A percentile compares a stretch with the other conserved stretches of the same genome.
Conservation (phyloP, 176 grass and related monocot species). For the Pharus latifolius region DNA sequence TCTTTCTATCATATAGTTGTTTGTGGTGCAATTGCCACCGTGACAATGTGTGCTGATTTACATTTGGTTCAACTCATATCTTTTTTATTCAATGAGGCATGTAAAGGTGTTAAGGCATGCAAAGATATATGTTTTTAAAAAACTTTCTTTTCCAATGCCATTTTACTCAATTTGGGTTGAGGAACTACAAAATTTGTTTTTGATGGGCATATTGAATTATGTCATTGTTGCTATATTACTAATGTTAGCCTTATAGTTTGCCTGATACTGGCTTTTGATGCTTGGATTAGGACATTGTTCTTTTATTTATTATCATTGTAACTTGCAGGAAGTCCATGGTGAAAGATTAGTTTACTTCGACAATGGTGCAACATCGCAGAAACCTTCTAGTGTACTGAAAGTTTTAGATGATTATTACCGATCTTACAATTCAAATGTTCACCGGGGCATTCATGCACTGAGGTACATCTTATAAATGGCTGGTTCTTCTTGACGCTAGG, state of each 20-base stretch:
- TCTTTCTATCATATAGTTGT: background rate
- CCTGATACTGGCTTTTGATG: background rate
- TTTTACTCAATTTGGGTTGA: background rate
- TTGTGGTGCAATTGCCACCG: background rate
- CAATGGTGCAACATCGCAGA: slow-evolving; percentile 83
- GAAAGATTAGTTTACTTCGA: slow-evolving; percentile 76
- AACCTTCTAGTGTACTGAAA: slow-evolving; percentile 65
- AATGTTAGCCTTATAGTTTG: background rate
- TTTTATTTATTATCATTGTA: background rate
- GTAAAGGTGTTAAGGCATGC: background rate
- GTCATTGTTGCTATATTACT: background rate
- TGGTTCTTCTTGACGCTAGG: background rate
- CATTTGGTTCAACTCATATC: background rate
- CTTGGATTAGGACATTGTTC: background rate
- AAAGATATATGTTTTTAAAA: background rate
- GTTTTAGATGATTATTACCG: slow-evolving; percentile 61
- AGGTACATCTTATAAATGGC: slow-evolving; percentile 34
- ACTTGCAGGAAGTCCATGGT: slow-evolving; percentile 64
- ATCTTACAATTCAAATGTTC: slow-evolving; percentile 88
- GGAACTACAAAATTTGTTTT: background rate
- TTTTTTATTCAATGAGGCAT: background rate
- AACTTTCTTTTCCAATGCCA: background rate
- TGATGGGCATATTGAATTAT: background rate
- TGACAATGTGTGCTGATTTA: background rate
- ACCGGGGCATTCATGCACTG: slow-evolving; percentile 72